Evolutionary conservation across 495 filamentous ascomycete species (phyloP).

Genomic region (Barbatosphaeria neglecta): DNA sequence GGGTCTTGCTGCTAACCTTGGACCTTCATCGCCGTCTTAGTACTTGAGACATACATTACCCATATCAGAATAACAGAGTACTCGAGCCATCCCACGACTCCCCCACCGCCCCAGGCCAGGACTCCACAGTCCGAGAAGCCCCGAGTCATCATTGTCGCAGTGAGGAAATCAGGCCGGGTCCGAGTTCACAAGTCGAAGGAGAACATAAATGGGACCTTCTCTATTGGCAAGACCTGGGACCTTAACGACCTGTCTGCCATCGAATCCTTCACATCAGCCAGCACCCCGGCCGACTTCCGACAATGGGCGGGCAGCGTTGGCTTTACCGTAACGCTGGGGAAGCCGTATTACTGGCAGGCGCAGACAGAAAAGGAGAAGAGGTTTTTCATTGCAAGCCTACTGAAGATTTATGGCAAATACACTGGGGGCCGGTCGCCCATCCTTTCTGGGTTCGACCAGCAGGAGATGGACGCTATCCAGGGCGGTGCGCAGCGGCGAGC

Average conservation of each 20-base stretch:
- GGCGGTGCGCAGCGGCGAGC: conserved; percentile 26
- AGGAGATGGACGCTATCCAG: conserved; percentile 60
- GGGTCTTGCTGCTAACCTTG: not conserved
- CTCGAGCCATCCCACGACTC: conserved; percentile 68
- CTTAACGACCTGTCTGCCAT: conserved; percentile 75
- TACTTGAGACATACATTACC: conserved; percentile 92
- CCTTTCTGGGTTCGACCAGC: conserved; percentile 69
- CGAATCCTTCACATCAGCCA: conserved; percentile 58
- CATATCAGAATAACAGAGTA: conserved; percentile 87
- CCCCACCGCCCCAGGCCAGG: conserved; percentile 60
- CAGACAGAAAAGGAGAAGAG: conserved; percentile 88
- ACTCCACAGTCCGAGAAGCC: conserved; percentile 68
- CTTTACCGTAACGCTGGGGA: conserved; percentile 80
- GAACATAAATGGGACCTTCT: conserved; percentile 85
- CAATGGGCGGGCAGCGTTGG: conserved; percentile 70
- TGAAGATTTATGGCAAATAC: conserved; percentile 94
- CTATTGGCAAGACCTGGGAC: conserved; percentile 96
- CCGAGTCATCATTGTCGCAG: conserved; percentile 81
- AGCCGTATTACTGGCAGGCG: conserved; percentile 96
- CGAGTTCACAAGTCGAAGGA: conserved; percentile 95
- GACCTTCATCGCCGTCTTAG: conserved; percentile 39
- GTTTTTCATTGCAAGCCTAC: conserved; percentile 87
- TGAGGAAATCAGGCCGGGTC: conserved; percentile 82
- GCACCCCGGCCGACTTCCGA: conserved; percentile 53
- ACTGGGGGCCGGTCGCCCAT: conserved; percentile 75